phyloP scores from a whole-genome alignment of 371 early-diverging fungal species.

The Mucor ambiguus region DNA sequence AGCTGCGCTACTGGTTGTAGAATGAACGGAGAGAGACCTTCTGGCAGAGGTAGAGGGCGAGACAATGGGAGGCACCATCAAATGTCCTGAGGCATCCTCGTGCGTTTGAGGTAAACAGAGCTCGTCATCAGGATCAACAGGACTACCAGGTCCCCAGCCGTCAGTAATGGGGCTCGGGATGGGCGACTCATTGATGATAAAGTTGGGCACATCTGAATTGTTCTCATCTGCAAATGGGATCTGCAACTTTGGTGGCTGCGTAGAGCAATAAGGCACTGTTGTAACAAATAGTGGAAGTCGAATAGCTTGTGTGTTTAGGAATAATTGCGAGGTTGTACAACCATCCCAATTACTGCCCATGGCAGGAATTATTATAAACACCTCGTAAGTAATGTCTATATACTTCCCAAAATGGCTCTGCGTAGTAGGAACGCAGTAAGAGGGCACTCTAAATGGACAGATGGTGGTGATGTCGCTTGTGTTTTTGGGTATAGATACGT shows the following conservation, averaged over 20 bases:
- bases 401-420: conserved; percentile 30
- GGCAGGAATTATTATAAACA: conserved; percentile 41
- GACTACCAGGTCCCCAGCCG: conserved; percentile 30
- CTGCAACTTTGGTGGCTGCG: conserved; percentile 27
- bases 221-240: conserved; percentile 28
- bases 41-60: not conserved
- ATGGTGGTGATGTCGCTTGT: conserved; percentile 28
- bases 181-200: conserved; percentile 40
- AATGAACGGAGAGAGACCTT: conserved; percentile 7
- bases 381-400: conserved; percentile 35
- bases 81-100: conserved; percentile 31
- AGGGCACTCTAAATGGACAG: conserved; percentile 39
- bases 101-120: not conserved
- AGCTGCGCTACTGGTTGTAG: conserved; percentile 1
- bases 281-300: conserved; percentile 36
- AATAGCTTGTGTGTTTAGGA: conserved; percentile 19
- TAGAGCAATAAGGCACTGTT: conserved; percentile 34
- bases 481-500: conserved; percentile 35
- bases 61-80: conserved; percentile 30
- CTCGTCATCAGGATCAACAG: conserved; percentile 18
- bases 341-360: conserved; percentile 8
- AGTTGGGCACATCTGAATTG: conserved; percentile 24
- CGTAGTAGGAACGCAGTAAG: conserved; percentile 38
- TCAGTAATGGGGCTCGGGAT: conserved; percentile 29
- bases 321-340: not conserved